Evolutionary conservation across 805 yeast genomes (phyloP), one percentile per base, ranked within the genome.

Genomic region (Myxozyma lipomycoides): DNA sequence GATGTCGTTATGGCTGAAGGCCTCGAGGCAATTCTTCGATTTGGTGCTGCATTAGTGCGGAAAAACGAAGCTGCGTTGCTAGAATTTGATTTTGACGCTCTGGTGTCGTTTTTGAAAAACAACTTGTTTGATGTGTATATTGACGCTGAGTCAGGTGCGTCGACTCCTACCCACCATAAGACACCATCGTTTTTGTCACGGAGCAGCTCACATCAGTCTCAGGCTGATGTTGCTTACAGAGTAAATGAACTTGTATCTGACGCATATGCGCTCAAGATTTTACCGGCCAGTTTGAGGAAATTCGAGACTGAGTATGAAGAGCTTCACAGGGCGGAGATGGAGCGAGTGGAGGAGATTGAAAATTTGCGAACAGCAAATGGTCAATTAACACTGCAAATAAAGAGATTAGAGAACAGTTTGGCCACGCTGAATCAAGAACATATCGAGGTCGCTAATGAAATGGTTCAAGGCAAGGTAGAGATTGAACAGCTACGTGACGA

Each of bases 1-100:
- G 98, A 93, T 70, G 78, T 87, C 53, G 81, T 93, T 5, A 81
- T 93, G 46, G 83, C 95, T 5, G 96, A 93, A 70, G 98, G 98
- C 36, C 72, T 84, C 40, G 98, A 90, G 69, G 81, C 95, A 2
- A 73, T 91, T 41, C 72, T 93, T 60, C 83, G 88, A 63, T 84
- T 93, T 69, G 90, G 95, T 0, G 74, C 89, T 9, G 88, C 87
- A 41, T 73, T 93, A 56, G 81, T 93, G 82, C 65, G 78, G 26
- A 78, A 80, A 61, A 88, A 87, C 64, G 79, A 84, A 47, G 70
- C 71, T 1, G 74, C 72, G 40, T 69, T 93, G 19, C 58, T 87
- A 35, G 64, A 71, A 1, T 73, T 89, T 48, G 77, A 77, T 43
- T 89, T 91, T 70, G 98, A 93, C 67, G 76, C 79, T 10, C 73